A percentile compares a stretch with the other conserved stretches of the same genome.
These are phyloP conservation scores for Luffa acutangula DNA, from an alignment of 306 rosid species.

Conservation along the genomic window DNA sequence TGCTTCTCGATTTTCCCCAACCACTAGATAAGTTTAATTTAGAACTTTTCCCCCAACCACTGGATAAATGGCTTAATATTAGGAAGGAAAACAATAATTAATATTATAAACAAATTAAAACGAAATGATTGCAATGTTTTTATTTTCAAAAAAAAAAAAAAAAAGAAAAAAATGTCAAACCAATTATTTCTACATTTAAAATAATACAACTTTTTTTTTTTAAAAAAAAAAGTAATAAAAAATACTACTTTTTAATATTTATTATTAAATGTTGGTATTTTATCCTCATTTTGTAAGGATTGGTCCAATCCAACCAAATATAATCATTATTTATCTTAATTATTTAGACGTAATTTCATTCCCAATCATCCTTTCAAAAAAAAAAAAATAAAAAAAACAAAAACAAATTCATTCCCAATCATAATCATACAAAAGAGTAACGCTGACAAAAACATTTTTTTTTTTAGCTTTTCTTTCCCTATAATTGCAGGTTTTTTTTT, in stretches of 20 bases:
- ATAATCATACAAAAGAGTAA: neutral
- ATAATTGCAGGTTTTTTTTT: no score
- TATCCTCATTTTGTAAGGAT: neutral
- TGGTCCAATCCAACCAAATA: neutral
- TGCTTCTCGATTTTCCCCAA: neutral
- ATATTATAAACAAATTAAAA: neutral
- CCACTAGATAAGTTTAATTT: neutral
- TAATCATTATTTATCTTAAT: neutral
- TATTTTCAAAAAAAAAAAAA: no score
- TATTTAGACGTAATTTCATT: neutral
- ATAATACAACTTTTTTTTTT: neutral
- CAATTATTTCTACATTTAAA: neutral
- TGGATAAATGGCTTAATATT: neutral
- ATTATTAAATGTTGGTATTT: neutral
- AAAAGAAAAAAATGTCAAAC: no score
- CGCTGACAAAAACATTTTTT: neutral
- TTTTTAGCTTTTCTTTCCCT: no score
- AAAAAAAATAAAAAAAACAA: no score
- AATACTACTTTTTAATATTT: neutral
- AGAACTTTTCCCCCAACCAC: neutral
- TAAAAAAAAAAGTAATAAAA: neutral
- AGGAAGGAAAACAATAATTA: neutral
- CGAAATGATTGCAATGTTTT: neutral
- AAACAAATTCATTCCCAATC: neutral
- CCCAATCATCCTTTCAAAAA: no score